phyloP scores from a whole-genome alignment of 2,329 filamentous ascomycete species.

The Aspergillus pseudoviridinutans region DNA sequence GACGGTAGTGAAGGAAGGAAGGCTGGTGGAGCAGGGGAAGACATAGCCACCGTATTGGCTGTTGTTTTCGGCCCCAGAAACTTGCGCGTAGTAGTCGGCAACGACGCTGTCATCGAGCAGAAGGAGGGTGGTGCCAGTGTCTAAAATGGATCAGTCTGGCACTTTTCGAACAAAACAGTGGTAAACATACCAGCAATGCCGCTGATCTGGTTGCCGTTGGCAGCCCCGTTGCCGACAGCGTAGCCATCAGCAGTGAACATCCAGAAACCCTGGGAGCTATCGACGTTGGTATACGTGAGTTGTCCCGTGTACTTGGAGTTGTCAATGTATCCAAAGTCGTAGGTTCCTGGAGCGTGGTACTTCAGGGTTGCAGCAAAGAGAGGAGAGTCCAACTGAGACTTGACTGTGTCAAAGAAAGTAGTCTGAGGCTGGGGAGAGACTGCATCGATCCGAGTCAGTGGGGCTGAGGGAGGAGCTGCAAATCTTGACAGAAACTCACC shows the following conservation, averaged over 20 bases:
- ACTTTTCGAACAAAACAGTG: not conserved
- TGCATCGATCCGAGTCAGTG: not conserved
- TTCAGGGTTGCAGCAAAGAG: conserved; percentile 55
- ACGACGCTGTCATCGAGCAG: conserved; percentile 54
- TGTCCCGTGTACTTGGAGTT: conserved; percentile 54
- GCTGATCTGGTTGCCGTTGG: conserved; percentile 41
- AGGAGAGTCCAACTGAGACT: conserved; percentile 45
- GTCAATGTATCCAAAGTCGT: conserved; percentile 60
- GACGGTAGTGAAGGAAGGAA: conserved; percentile 52
- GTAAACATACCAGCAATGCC: conserved; percentile 50
- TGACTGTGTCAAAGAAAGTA: conserved; percentile 61
- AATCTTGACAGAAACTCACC: conserved; percentile 15
- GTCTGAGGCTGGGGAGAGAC: conserved; percentile 48
- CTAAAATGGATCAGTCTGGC: conserved; percentile 23
- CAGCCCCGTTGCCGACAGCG: conserved; percentile 45
- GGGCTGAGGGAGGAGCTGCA: too few relatives aligned
- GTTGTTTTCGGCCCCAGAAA: conserved; percentile 51
- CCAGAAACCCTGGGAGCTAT: conserved; percentile 61
- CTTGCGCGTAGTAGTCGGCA: conserved; percentile 56
- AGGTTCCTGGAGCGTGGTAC: conserved; percentile 49
- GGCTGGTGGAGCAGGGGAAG: conserved; percentile 48
- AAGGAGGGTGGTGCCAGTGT: conserved; percentile 67
- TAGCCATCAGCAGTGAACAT: conserved; percentile 56
- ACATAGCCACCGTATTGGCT: conserved; percentile 51
- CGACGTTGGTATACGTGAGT: conserved; percentile 55